phyloP scores from a whole-genome alignment of 306 rosid species.

The Potentilla sterilis region DNA sequence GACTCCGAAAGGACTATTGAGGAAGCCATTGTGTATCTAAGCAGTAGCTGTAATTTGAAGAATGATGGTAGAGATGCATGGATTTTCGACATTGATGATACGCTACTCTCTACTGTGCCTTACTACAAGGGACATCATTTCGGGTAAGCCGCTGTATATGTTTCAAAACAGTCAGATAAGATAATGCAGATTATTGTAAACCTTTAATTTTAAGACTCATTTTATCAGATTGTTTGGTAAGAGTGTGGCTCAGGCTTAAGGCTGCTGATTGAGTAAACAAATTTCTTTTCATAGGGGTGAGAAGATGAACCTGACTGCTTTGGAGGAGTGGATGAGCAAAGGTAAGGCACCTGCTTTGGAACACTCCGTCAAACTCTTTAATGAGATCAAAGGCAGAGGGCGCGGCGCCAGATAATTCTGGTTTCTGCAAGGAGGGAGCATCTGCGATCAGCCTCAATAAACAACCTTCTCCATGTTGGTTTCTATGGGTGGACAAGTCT shows the following conservation, averaged over 20 bases:
- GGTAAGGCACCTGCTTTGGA: conserved; percentile 63
- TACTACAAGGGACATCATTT: conserved; percentile 44
- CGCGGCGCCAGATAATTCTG: conserved; percentile 53
- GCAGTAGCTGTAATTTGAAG: conserved; percentile 47
- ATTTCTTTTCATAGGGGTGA: conserved; percentile 39
- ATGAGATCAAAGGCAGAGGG: conserved; percentile 52
- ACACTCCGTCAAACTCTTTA: conserved; percentile 49
- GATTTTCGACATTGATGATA: conserved; percentile 73
- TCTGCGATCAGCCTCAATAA: conserved; percentile 62
- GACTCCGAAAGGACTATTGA: conserved; percentile 45
- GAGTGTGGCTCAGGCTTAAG: neutral
- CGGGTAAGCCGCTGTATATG: conserved; percentile 34
- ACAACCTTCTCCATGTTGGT: conserved; percentile 58
- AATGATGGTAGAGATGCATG: conserved; percentile 64
- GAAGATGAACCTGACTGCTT: conserved; percentile 44
- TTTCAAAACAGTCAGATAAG: neutral
- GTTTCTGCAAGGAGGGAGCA: conserved; percentile 57
- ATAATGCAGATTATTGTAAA: neutral
- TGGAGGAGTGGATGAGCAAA: conserved; percentile 56
- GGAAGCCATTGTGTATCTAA: conserved; percentile 46
- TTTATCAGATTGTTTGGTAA: neutral
- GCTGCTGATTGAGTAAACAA: neutral
- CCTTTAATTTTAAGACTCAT: neutral
- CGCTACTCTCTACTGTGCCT: conserved; percentile 56
- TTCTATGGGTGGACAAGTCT: conserved; percentile 61